Conservation (phyloP, 1,139 yeast species). For the Kodamaea arcana region DNA sequence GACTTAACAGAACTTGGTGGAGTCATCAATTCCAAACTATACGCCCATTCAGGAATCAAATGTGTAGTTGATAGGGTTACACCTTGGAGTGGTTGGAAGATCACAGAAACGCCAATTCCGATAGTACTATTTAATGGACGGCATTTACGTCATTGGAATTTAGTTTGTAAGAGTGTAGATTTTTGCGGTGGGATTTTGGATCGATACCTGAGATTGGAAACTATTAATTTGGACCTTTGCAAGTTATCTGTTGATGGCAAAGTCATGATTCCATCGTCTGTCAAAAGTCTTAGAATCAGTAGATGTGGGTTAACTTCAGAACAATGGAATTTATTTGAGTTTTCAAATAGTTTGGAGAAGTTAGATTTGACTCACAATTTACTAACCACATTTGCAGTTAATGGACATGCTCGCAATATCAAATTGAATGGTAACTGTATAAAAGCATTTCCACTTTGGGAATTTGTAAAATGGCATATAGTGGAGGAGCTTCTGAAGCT, state of each 20-base stretch:
- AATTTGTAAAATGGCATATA: neutral
- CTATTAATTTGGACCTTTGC: no score
- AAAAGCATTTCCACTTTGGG: neutral
- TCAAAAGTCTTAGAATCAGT: neutral
- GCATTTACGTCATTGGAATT: no score
- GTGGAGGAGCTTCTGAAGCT: neutral
- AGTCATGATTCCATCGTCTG: neutral
- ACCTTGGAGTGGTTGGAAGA: no score
- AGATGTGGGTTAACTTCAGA: neutral
- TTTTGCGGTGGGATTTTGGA: no score
- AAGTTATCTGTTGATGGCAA: neutral
- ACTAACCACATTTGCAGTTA: neutral
- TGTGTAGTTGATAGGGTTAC: no score
- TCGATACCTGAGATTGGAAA: no score
- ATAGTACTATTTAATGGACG: no score
- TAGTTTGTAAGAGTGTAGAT: no score
- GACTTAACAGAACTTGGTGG: neutral
- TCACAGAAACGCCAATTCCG: no score
- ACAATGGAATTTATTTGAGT: neutral
- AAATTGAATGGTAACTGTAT: neutral
- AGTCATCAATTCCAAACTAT: no score
- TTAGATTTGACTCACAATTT: neutral
- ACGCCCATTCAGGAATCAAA: no score
- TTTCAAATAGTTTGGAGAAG: neutral
- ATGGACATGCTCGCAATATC: neutral